These are phyloP conservation scores for Lecanoromycetidae sp. DNA, from an alignment of 2,329 filamentous ascomycete genomes.

Conservation along the genomic window DNA sequence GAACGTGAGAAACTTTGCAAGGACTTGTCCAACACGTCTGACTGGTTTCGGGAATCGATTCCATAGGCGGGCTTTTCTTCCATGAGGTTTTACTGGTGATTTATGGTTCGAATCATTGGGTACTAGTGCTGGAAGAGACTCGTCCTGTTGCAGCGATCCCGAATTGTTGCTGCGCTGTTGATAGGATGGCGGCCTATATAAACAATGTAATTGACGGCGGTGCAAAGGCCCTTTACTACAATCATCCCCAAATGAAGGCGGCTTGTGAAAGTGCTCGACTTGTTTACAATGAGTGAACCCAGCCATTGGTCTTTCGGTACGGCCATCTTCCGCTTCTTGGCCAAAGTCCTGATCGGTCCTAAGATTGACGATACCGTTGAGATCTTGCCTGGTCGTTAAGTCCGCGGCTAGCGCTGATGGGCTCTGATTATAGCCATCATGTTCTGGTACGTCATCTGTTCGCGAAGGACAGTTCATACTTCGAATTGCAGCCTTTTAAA, in stretches of 20 bases:
- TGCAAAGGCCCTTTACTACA: too few relatives aligned
- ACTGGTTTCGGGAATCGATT: neutral
- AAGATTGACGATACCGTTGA: conserved; percentile 49
- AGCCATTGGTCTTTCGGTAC: conserved; percentile 20
- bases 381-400: conserved; percentile 48
- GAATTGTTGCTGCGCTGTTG: too few relatives aligned
- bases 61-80: neutral
- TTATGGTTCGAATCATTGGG: too few relatives aligned
- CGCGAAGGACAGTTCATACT: conserved; percentile 55
- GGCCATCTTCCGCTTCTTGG: conserved; percentile 23
- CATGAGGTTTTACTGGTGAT: too few relatives aligned
- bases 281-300: conserved; percentile 4
- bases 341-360: conserved; percentile 35
- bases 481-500: neutral
- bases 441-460: conserved; percentile 42
- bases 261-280: too few relatives aligned
- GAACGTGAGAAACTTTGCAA: conserved; percentile 23
- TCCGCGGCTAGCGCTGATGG: conserved; percentile 47
- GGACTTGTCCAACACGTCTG: neutral
- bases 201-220: too few relatives aligned
- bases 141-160: too few relatives aligned
- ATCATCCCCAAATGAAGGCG: too few relatives aligned
- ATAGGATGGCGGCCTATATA: too few relatives aligned
- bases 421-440: conserved; percentile 49
- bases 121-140: neutral